phyloP scores from a whole-genome alignment of 1,139 yeast genomes.

The Magnusiomyces tetraspermus region DNA sequence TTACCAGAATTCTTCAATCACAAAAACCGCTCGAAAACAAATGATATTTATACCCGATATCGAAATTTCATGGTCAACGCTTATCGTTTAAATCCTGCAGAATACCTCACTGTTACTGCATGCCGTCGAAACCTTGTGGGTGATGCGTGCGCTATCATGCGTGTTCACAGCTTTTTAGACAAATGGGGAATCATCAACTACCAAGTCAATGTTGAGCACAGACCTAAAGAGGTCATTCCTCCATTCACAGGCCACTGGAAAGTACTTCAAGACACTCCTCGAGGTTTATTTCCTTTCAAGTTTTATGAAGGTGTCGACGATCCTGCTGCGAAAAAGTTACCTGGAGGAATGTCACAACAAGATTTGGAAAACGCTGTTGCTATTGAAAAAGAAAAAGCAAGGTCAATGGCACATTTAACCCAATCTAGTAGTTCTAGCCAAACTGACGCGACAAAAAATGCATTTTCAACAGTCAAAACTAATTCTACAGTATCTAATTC shows the following conservation, averaged over 20 bases:
- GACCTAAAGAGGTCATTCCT: conserved; percentile 73
- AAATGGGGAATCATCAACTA: conserved; percentile 93
- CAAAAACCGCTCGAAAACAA: conserved; percentile 60
- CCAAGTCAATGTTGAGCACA: conserved; percentile 66
- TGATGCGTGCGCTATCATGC: conserved; percentile 78
- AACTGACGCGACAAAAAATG: conserved; percentile 10
- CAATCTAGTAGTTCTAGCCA: no score
- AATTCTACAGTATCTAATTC: conserved; percentile 4
- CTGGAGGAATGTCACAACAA: conserved; percentile 46
- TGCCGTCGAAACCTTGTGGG: conserved; percentile 83
- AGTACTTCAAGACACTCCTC: conserved; percentile 77
- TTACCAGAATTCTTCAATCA: conserved; percentile 76
- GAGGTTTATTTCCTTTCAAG: conserved; percentile 86
- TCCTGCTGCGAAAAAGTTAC: conserved; percentile 19
- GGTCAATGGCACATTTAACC: neutral
- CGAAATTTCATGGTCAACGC: conserved; percentile 81
- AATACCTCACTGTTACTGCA: conserved; percentile 81
- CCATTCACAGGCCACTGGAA: conserved; percentile 92
- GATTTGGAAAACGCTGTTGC: conserved; percentile 42
- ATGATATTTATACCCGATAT: conserved; percentile 57
- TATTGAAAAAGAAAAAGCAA: conserved; percentile 39
- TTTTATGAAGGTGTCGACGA: conserved; percentile 31
- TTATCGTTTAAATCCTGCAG: conserved; percentile 76
- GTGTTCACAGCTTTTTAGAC: conserved; percentile 76
- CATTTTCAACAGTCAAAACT: conserved; percentile 32